These are phyloP conservation scores for Heteromeles arbutifolia DNA, from an alignment of 306 rosid genomes.

Conservation along the genomic window DNA sequence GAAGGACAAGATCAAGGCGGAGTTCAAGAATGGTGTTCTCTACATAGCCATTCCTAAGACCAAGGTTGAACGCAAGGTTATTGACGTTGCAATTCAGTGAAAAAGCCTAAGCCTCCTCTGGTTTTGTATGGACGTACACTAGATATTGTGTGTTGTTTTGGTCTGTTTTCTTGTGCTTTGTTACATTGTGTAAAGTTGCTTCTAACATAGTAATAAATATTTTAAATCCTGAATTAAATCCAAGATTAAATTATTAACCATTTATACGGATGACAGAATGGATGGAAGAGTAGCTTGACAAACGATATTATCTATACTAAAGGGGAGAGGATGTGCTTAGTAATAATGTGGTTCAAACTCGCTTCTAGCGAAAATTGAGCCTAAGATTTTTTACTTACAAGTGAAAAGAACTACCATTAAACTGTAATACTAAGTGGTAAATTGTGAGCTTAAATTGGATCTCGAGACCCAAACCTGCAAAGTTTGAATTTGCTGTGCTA, in stretches of 20 bases:
- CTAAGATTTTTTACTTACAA: rapidly evolving
- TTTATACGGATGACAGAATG: no score
- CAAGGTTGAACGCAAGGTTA: conserved; percentile 62
- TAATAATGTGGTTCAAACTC: no score
- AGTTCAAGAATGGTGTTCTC: conserved; percentile 85
- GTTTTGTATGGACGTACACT: background rate
- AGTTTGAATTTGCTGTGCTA: background rate
- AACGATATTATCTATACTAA: no score
- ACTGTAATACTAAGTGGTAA: rapidly evolving
- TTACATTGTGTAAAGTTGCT: background rate
- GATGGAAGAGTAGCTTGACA: no score
- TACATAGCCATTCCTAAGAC: conserved; percentile 57
- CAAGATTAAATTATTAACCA: no score
- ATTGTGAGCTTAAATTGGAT: background rate
- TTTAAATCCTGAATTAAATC: background rate
- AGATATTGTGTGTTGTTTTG: background rate
- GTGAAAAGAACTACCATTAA: rapidly evolving
- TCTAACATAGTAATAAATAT: background rate
- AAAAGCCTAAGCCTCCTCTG: background rate
- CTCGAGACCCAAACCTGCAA: background rate
- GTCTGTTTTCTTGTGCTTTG: background rate
- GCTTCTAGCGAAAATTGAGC: rapidly evolving
- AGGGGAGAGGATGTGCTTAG: no score
- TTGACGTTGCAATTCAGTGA: conserved; percentile 62
- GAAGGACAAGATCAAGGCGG: conserved; percentile 62